Evolutionary conservation across 768 basidiomycete genomes (phyloP), one percentile per base, ranked within the genome.

Genomic region (Russula virescens): DNA sequence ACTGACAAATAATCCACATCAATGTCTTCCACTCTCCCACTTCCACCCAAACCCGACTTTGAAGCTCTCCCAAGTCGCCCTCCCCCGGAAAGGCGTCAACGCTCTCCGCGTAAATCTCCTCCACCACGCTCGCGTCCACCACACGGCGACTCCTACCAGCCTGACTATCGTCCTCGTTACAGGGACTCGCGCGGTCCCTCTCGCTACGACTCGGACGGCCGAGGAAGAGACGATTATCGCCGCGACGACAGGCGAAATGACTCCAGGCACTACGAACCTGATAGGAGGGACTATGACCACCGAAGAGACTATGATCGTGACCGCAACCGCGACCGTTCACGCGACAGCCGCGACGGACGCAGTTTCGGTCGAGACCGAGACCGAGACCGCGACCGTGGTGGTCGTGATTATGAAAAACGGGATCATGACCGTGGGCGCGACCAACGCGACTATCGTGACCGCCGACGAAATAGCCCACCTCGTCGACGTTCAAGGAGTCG

Each of bases 1-100:
- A 69, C 26, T 55, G 1, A 54, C 63, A 65, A 69, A 70, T 60
- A 68, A 62, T 19, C 21, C 13, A 18, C 35, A 13, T 42, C n/a
- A n/a, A 54, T 66, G 55, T 64, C 57, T 73, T 71, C 73, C 10
- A 63, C 69, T 59, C 67, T 75, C 1, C 74, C 73, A 35, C 73
- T 75, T 3, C 74, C 73, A 35, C 73, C 72, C 21, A 71, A 72
- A 53, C 73, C 74, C 9, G 74, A 74, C 50, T 74, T 74, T 57
- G 68, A 65, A 19, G 63, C 68, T 21, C 63, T 64, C 23, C 59
- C 70, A 18, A 56, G 55, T 16, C 55, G 69, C 55, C 65, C 64
- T 63, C 62, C 69, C 18, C 52, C 71, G 53, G 71, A 71, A 16
- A 61, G 63, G 21, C 68, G 68, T 57, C 63, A 68, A 66, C 60